Percentiles rank a stretch among this genome's conserved stretches.
Evolutionary conservation across 768 basidiomycete genomes (phyloP).

Genomic region (Amylocystis lapponica): DNA sequence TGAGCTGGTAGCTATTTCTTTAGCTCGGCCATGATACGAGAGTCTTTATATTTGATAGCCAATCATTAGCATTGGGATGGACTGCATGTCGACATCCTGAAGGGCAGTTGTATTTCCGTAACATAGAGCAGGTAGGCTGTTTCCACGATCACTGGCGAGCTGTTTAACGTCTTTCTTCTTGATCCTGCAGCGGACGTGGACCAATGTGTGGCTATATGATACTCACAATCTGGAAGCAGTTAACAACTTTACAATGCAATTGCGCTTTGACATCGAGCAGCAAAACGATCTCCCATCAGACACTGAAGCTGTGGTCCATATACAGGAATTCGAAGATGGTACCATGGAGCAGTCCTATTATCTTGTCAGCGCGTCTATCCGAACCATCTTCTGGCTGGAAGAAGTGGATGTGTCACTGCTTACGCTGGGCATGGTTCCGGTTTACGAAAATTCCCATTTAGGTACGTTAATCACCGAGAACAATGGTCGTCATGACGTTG

Average conservation of each 20-base stretch:
- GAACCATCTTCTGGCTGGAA: constrained; percentile 13
- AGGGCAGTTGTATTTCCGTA: constrained; percentile 9
- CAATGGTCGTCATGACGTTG: background rate
- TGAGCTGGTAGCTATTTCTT: background rate
- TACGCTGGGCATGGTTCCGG: background rate
- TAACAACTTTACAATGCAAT: too few relatives aligned
- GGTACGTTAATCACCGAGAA: constrained; percentile 1
- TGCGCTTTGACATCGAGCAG: too few relatives aligned
- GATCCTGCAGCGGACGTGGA: too few relatives aligned
- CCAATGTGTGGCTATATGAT: too few relatives aligned
- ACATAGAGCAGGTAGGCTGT: background rate
- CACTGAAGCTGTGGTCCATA: background rate
- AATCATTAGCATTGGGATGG: constrained; percentile 1
- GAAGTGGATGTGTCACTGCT: constrained; percentile 4
- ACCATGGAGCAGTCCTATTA: constrained; percentile 6
- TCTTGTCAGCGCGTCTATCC: background rate
- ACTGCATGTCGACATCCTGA: constrained; percentile 4
- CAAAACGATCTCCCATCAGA: too few relatives aligned
- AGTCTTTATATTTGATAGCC: background rate
- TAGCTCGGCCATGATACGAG: too few relatives aligned
- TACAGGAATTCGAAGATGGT: background rate
- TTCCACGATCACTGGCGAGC: too few relatives aligned
- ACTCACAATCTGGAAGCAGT: too few relatives aligned
- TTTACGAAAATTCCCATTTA: background rate
- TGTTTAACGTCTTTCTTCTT: too few relatives aligned